A percentile compares a stretch with the other conserved stretches of the same genome.
Evolutionary conservation across 176 grass and related monocot genomes (phyloP).

Genomic region (Juncus effusus): DNA sequence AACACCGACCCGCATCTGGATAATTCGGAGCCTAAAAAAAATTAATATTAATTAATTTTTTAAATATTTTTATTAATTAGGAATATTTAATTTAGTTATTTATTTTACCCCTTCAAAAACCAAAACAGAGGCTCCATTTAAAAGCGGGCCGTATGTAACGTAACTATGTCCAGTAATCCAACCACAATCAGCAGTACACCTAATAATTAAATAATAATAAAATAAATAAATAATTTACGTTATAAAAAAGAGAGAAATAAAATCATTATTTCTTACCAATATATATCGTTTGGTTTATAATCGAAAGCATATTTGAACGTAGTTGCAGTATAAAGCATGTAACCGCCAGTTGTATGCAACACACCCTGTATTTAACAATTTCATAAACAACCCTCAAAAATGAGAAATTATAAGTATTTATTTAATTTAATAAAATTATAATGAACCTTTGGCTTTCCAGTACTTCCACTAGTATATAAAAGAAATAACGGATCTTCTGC

Average conservation of each 20-base stretch:
- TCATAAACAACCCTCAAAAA: neutral
- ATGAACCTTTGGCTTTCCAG: conserved; percentile 90
- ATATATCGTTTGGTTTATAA: conserved; percentile 87
- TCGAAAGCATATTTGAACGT: conserved; percentile 99
- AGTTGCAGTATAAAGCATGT: conserved; percentile 92
- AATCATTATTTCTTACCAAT: conserved; percentile 54
- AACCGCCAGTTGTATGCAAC: conserved; percentile 92
- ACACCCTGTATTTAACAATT: conserved; percentile 54
- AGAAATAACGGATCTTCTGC: conserved; percentile 99
- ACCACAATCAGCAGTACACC: conserved; percentile 98
- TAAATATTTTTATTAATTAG: neutral
- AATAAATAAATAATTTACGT: conserved; percentile 30
- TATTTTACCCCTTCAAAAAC: conserved; percentile 90
- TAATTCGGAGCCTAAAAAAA: conserved; percentile 85
- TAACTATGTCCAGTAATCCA: conserved; percentile 99
- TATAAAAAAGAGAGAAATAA: conserved; percentile 4
- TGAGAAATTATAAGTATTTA: conserved; percentile 18
- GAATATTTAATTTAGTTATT: conserved; percentile 12
- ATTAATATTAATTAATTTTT: conserved; percentile 23
- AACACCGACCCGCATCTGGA: conserved; percentile 77
- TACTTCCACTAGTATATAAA: conserved; percentile 96
- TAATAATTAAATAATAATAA: conserved; percentile 36
- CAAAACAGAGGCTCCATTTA: conserved; percentile 86
- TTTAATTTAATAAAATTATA: conserved; percentile 19
- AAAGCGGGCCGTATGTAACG: conserved; percentile 88